Evolutionary conservation across 345 rosid species (phyloP), one percentile per base, ranked within the genome.

Genomic region (Syzygium oleosum): DNA sequence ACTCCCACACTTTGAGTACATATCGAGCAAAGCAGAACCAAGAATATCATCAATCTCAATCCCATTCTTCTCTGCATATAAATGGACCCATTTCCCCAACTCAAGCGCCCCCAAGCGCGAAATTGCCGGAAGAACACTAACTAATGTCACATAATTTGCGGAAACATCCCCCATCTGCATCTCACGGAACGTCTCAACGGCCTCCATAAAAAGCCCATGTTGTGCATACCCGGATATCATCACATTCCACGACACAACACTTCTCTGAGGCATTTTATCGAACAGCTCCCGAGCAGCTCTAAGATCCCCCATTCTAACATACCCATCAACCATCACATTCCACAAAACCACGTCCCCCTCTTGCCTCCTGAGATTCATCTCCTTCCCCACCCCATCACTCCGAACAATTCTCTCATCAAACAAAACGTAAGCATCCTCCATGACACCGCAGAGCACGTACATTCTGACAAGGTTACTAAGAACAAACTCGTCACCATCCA

Each of bases 261-360:
- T 94, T 86, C 93, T 90, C 1, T 87, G 89, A 87, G 95, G 93
- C 95, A 95, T 94, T 91, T 91, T 85, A 87, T 92, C 94, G 27
- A 94, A 93, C 92, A 94, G 83, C 6, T 87, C 51, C 86, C 92
- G 38, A 9, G 94, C 93, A 87, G 92, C 89, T 46, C 8, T 73
- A 25, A 94, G 83, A 88, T 94, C 93, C n/a, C 96, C 95, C 58
- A 90, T 86, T 88, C 95, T 93, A 34, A 90, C 91, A 31, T 89
- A 91, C 80, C 97, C 96, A 88, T 94, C 96, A 31, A 95, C 88
- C 94, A 95, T 93, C 77, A 96, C 95, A 89, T 95, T 96, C 95
- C 96, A 95, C 61, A 94, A 55, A 88, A 96, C 95, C 59, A 95
- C 92, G 86, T 91, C 88, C 83, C 94, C 96, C 54, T 94, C 95